phyloP scores from a whole-genome alignment of 441 rosid species.

The Populus tomentosa region DNA sequence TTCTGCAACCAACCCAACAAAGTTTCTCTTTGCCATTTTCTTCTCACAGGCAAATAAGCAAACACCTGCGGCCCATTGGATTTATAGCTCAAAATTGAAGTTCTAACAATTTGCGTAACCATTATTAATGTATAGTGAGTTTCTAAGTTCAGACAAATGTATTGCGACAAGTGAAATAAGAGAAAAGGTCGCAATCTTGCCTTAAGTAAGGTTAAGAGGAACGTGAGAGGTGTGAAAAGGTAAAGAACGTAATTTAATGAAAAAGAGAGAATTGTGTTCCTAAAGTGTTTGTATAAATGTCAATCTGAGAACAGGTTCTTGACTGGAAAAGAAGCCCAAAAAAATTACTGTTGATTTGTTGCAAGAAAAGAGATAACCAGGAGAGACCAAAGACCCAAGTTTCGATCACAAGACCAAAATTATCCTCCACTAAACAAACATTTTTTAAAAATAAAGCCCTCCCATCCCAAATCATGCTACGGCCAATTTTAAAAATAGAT shows the following conservation, averaged over 20 bases:
- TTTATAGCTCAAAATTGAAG: slow-evolving; percentile 10
- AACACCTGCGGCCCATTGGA: slow-evolving; percentile 19
- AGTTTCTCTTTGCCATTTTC: slow-evolving; percentile 7
- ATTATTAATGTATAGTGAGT: neutral
- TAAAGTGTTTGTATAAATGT: neutral
- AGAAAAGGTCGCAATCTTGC: neutral
- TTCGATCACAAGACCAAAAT: neutral
- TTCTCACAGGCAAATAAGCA: slow-evolving; percentile 39
- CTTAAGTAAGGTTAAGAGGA: neutral
- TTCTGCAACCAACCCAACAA: slow-evolving; percentile 33
- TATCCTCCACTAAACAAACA: too few relatives aligned
- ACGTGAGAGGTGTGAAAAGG: neutral
- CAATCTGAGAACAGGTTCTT: neutral
- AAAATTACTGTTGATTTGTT: neutral
- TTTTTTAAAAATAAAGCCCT: too few relatives aligned
- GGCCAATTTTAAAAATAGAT: too few relatives aligned
- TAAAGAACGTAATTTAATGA: neutral
- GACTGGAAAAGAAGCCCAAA: neutral
- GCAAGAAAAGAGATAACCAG: neutral
- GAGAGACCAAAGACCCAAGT: neutral
- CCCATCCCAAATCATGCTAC: too few relatives aligned
- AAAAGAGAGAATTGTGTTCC: too few relatives aligned
- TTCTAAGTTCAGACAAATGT: neutral
- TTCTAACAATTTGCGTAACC: slow-evolving; percentile 6
- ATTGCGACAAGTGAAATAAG: neutral